Base-by-base conservation (phyloP, 331 rosid genomes). In the Rosa hybrid region DNA sequence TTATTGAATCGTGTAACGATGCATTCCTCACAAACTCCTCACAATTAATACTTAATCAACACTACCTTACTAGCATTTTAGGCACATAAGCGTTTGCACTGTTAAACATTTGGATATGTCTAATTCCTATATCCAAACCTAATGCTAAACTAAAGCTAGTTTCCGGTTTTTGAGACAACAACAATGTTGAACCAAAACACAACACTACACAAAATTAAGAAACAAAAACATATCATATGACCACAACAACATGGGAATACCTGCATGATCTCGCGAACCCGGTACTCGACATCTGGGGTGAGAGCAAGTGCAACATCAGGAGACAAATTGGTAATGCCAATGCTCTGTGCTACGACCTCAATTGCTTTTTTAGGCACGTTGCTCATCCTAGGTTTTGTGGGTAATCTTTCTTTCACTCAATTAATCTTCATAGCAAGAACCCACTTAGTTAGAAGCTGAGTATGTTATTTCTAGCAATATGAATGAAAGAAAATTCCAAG, bases 201-300 rank as follows among this genome's bases (percentile, higher is more conserved):
- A 41, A 41, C 44, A 41, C 44, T 20, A 20, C 27, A 56, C 63
- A 65, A 64, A 64, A 39, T 21, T 9, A 49, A 46, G 46, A 41
- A 30, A 51, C 8, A 56, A 20, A 75, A 68, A 30, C 34, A 1
- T 30, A 30, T 30, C 34, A 30, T 30, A 30, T 30, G 0, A 30
- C 34, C 18, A 71, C 12, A 68, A 41, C 25, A 75, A 48, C 44
- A 39, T 12, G 38, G 42, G 63, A 20, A 64, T 74, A 92, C 98
- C 98, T 92, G 98, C 98, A 95, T 91, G 82, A 95, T 89, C 90
- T 95, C 98, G 1, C 94, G 97, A 74, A 95, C 87, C 6, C 98
- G 92, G 84, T 92, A 92, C 82, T 92, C 98, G 17, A 92, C 94
- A 85, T 92, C 98, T 12, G 97, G 98, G 76, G 96, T 92, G 54